phyloP scores from a whole-genome alignment of 83 land plant genomes.

The Larix sibirica region DNA sequence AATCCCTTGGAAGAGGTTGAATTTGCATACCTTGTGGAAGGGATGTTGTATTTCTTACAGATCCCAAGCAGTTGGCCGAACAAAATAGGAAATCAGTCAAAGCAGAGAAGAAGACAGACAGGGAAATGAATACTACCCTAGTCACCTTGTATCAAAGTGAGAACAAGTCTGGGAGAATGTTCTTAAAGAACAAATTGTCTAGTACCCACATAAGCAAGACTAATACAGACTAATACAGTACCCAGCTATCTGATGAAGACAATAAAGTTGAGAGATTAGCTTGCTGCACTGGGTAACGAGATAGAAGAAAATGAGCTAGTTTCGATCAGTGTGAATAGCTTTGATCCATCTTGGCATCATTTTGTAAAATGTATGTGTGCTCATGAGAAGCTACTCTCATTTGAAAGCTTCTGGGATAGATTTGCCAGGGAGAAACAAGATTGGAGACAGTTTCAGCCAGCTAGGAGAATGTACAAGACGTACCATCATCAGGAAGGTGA shows the following conservation, averaged over 20 bases:
- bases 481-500: background rate
- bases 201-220: background rate
- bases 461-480: background rate
- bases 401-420: background rate
- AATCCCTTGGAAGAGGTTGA: no score
- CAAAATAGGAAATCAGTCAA: no score
- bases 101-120: no score
- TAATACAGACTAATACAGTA: background rate
- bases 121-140: background rate
- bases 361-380: background rate
- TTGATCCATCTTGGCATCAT: background rate
- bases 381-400: no score
- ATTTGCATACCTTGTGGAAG: no score
- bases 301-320: background rate
- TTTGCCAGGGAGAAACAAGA: background rate
- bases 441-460: background rate
- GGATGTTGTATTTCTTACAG: no score
- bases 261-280: background rate
- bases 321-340: background rate
- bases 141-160: background rate
- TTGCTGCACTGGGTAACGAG: background rate
- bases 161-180: background rate
- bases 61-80: no score
- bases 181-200: background rate
- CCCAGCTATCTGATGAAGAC: background rate